These are phyloP conservation scores for Ceratocystis alfenasii DNA, from an alignment of 2,329 filamentous ascomycete species.

Conservation along the genomic window DNA sequence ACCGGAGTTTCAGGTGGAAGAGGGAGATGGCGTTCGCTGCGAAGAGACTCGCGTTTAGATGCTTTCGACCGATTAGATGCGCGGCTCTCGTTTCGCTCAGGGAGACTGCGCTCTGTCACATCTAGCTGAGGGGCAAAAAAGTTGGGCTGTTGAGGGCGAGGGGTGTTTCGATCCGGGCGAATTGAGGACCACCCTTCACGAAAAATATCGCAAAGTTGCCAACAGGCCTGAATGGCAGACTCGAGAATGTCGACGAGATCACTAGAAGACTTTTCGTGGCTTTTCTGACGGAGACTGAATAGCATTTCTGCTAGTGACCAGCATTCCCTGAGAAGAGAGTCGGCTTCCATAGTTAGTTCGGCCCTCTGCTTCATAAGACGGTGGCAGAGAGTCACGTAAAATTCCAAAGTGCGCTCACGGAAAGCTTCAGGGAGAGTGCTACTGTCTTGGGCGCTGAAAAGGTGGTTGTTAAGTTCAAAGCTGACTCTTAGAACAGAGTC, in stretches of 20 bases:
- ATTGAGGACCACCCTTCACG: conserved; percentile 84
- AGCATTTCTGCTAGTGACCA: conserved; percentile 90
- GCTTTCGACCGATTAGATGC: conserved; percentile 41
- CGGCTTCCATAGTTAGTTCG: conserved; percentile 66
- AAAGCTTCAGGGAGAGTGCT: conserved; percentile 74
- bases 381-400: conserved; percentile 88
- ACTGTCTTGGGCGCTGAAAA: conserved; percentile 80
- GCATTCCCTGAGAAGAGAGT: conserved; percentile 71
- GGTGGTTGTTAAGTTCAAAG: conserved; percentile 89
- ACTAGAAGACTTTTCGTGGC: conserved; percentile 60
- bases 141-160: conserved; percentile 63
- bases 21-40: conserved; percentile 34
- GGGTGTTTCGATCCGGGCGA: conserved; percentile 73
- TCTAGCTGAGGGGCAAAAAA: conserved; percentile 49
- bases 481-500: conserved; percentile 85
- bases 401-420: conserved; percentile 78
- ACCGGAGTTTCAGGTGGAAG: conserved; percentile 65
- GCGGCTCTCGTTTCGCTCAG: conserved; percentile 32
- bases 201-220: conserved; percentile 90
- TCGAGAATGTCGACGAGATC: conserved; percentile 61
- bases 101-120: conserved; percentile 24
- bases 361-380: conserved; percentile 89
- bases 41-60: conserved; percentile 40
- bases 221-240: conserved; percentile 83
- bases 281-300: conserved; percentile 66